A percentile compares a stretch with the other conserved stretches of the same genome.
phyloP scores from a whole-genome alignment of 805 yeast genomes.

The Yarrowia sp. region DNA sequence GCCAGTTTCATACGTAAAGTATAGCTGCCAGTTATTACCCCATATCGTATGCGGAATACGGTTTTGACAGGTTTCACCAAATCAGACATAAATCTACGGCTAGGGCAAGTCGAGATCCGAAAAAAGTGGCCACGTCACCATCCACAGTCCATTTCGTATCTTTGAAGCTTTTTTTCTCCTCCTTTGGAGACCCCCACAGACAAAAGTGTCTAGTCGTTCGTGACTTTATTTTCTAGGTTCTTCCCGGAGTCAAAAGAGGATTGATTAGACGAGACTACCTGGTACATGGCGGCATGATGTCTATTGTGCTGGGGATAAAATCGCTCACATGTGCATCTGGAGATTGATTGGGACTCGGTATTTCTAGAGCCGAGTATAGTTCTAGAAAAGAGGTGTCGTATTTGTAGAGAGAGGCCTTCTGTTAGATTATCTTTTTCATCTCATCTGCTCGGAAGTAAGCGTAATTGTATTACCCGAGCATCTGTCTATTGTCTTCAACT shows the following conservation, averaged over 20 bases:
- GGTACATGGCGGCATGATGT: neutral
- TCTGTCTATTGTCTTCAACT: no score
- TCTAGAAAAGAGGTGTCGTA: no score
- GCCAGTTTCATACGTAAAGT: no score
- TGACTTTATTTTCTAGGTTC: neutral
- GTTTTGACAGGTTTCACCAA: neutral
- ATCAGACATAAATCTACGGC: neutral
- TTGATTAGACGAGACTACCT: neutral
- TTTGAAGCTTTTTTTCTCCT: no score
- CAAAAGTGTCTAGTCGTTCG: neutral
- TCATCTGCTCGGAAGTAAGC: neutral
- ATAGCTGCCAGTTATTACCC: neutral
- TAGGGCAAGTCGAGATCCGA: neutral
- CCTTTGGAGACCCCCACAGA: neutral
- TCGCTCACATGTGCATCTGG: neutral
- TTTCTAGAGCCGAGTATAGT: no score
- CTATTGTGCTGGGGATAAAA: neutral
- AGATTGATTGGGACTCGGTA: neutral
- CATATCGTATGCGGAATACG: neutral
- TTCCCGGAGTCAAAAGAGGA: neutral
- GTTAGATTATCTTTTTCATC: neutral
- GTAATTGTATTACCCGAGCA: no score
- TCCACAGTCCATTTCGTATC: neutral
- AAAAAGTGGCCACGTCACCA: neutral
- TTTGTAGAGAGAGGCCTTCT: no score